phyloP scores from a whole-genome alignment of 78 protist genomes.

The Dictyostelium purpureum region DNA sequence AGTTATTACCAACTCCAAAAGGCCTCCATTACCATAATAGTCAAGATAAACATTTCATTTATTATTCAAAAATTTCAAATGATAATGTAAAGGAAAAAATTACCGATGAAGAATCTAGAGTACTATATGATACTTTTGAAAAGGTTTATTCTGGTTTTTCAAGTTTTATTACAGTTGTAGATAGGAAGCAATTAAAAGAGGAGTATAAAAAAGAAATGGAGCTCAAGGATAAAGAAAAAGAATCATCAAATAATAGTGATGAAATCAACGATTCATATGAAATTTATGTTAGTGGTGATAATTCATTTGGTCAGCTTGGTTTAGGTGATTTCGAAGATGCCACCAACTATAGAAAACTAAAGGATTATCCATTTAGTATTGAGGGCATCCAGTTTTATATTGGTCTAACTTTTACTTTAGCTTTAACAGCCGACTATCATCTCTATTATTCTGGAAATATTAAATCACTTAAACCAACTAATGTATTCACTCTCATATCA shows the following conservation, averaged over 20 bases:
- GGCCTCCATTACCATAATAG: too few relatives aligned
- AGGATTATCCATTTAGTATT: constrained; percentile 20
- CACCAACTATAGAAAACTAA: neutral
- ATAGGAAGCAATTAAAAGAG: neutral
- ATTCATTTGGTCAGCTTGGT: constrained; percentile 63
- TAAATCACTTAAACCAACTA: constrained; percentile 1
- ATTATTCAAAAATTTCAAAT: too few relatives aligned
- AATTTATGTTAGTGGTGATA: constrained; percentile 18
- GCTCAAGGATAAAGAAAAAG: too few relatives aligned
- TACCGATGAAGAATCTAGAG: too few relatives aligned
- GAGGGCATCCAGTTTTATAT: neutral
- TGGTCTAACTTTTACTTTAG: constrained; percentile 33
- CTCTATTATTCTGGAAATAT: constrained; percentile 56
- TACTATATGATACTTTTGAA: too few relatives aligned
- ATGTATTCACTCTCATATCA: neutral
- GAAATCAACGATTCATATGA: neutral
- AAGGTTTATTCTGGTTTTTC: too few relatives aligned
- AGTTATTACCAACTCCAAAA: too few relatives aligned
- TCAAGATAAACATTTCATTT: too few relatives aligned
- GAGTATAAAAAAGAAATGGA: neutral
- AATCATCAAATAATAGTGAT: too few relatives aligned
- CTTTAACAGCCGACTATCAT: neutral
- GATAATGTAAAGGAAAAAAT: too few relatives aligned
- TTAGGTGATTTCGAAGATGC: neutral
- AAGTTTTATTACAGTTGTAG: too few relatives aligned